Conservation (phyloP, 1,139 yeast genomes). For the Suhomyces wounanorum region DNA sequence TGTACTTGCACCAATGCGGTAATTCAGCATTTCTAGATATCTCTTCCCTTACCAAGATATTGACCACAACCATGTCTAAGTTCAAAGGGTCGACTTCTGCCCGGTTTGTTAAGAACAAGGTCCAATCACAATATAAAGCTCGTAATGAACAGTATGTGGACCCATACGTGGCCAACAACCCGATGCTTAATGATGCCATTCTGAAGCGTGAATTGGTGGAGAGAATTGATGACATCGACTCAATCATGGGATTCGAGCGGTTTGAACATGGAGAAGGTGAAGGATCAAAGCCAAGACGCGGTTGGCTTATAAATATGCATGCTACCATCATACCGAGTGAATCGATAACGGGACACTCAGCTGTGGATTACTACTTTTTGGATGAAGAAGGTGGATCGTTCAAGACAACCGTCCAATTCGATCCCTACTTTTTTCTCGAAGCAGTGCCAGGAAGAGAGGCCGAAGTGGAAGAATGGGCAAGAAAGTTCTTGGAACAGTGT, state of each 20-base stretch:
- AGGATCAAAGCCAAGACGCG: constrained; percentile 59
- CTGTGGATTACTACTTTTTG: constrained; percentile 92
- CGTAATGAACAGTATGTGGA: constrained; percentile 19
- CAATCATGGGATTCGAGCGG: constrained; percentile 82
- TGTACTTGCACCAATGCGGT: not conserved
- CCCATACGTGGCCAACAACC: constrained; percentile 35
- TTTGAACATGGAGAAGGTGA: constrained; percentile 62
- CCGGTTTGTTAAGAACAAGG: constrained; percentile 52
- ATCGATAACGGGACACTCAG: constrained; percentile 58
- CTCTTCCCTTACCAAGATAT: not conserved
- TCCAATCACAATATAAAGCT: constrained; percentile 21
- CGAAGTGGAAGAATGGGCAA: constrained; percentile 84
- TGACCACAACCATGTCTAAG: constrained; percentile 1
- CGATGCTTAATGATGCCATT: constrained; percentile 45
- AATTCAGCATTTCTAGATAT: constrained; percentile 1
- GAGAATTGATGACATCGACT: constrained; percentile 65
- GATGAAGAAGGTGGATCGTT: constrained; percentile 98
- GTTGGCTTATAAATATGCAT: constrained; percentile 93
- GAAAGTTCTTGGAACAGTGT: constrained; percentile 63
- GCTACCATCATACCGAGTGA: constrained; percentile 61
- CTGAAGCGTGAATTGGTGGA: constrained; percentile 46
- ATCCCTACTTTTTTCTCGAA: constrained; percentile 85
- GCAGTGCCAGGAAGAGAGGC: constrained; percentile 67
- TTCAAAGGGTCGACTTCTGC: constrained; percentile 58
- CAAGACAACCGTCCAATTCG: constrained; percentile 78